Conservation (phyloP, 805 yeast species). For the Saccharomyces mikatae region DNA sequence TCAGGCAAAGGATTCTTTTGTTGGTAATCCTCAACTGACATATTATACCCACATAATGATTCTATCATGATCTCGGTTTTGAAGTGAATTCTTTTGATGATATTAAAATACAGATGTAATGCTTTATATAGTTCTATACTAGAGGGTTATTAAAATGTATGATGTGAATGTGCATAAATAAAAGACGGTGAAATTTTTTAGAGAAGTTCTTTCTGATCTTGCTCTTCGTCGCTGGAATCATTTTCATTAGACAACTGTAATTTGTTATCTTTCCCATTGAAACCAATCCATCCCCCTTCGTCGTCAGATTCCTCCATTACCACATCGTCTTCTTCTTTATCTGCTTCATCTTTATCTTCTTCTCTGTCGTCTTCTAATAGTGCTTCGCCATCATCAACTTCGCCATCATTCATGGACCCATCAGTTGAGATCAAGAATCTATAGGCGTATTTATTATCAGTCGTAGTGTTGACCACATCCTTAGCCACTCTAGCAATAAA, state of each 20-base stretch:
- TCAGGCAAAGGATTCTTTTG: not conserved
- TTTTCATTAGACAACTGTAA: conserved; percentile 15
- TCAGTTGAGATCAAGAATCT: conserved; percentile 40
- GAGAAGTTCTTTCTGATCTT: conserved; percentile 23
- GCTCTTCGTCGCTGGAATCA: conserved; percentile 16
- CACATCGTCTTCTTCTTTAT: conserved; percentile 14
- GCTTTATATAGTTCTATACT: conserved; percentile 1
- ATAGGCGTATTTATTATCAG: conserved; percentile 46
- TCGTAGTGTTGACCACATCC: conserved; percentile 52
- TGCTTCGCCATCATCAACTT: conserved; percentile 26
- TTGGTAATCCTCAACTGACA: not conserved
- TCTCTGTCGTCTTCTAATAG: conserved; percentile 28
- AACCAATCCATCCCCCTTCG: conserved; percentile 33
- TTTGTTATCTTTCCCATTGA: conserved; percentile 22
- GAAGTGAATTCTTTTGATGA: not conserved
- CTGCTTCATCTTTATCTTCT: conserved; percentile 26
- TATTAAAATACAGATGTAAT: not conserved
- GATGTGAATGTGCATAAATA: not conserved
- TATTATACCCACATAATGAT: not conserved
- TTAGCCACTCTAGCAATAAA: conserved; percentile 68
- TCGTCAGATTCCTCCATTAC: conserved; percentile 26
- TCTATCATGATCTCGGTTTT: not conserved
- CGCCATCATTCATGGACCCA: conserved; percentile 21
- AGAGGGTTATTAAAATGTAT: not conserved
- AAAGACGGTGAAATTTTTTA: conserved; percentile 3